phyloP scores from a whole-genome alignment of 805 yeast species.

The Myxozyma kluyveri region DNA sequence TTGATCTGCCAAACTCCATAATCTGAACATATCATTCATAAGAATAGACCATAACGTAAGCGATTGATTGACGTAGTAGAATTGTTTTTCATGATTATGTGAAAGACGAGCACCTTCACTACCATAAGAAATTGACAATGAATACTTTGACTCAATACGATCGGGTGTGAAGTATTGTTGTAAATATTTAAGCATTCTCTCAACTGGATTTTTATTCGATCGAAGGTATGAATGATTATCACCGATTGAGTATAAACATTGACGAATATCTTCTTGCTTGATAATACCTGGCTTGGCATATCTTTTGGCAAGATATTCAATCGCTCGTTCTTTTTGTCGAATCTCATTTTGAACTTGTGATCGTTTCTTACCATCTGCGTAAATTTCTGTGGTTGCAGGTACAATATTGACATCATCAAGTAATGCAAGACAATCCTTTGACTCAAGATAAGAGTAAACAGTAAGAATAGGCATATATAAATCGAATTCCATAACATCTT shows the following conservation, averaged over 20 bases:
- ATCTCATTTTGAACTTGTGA: constrained; percentile 56
- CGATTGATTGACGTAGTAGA: constrained; percentile 71
- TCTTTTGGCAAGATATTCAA: constrained; percentile 54
- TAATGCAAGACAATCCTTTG: constrained; percentile 43
- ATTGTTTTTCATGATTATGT: constrained; percentile 71
- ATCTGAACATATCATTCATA: constrained; percentile 71
- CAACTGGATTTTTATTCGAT: constrained; percentile 65
- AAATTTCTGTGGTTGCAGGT: constrained; percentile 66
- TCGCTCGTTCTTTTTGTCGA: constrained; percentile 64
- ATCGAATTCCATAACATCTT: constrained; percentile 70
- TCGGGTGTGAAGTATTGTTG: constrained; percentile 49
- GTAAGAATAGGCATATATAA: constrained; percentile 70
- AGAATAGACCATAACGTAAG: constrained; percentile 71
- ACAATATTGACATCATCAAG: constrained; percentile 59
- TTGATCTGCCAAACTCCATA: constrained; percentile 75
- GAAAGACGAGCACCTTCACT: constrained; percentile 67
- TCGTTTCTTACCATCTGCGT: constrained; percentile 58
- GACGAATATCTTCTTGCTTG: constrained; percentile 62
- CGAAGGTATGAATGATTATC: constrained; percentile 72
- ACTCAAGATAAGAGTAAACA: constrained; percentile 49
- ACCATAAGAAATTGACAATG: constrained; percentile 56
- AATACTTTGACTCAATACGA: constrained; percentile 28
- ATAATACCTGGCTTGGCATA: constrained; percentile 45
- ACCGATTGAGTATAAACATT: constrained; percentile 71
- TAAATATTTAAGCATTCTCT: constrained; percentile 56